A percentile compares a stretch with the other conserved stretches of the same genome.
Conservation (phyloP, 805 yeast genomes). For the Candida oleophila region DNA sequence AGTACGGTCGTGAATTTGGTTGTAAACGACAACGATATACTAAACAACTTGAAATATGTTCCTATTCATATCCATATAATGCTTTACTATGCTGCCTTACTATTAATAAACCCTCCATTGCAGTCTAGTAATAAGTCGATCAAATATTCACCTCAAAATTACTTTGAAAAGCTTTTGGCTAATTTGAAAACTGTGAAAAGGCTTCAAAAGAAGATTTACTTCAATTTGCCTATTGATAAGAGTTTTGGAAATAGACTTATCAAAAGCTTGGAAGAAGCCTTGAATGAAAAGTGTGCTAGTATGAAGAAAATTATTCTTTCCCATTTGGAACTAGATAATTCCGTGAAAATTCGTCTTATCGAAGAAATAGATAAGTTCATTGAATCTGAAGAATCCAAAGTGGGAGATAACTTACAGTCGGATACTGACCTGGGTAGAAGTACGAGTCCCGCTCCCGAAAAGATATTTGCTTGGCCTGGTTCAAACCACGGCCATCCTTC, state of each 20-base stretch:
- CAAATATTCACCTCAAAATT: conserved; percentile 17
- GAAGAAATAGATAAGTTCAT: conserved; percentile 10
- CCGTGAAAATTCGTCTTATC: conserved; percentile 12
- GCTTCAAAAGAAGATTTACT: conserved; percentile 40
- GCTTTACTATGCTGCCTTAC: conserved; percentile 65
- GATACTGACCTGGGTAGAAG: conserved; percentile 9
- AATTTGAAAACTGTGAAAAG: conserved; percentile 44
- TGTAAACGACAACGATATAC: conserved; percentile 57
- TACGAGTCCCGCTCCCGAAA: conserved; percentile 35
- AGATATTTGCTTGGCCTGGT: conserved; percentile 63
- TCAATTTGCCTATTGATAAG: conserved; percentile 53
- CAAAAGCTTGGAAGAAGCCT: conserved; percentile 28
- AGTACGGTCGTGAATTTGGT: conserved; percentile 59
- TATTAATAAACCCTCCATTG: conserved; percentile 50
- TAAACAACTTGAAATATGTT: conserved; percentile 55
- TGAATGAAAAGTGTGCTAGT: conserved; percentile 24
- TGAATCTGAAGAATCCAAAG: conserved; percentile 13
- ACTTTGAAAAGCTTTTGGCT: conserved; percentile 26
- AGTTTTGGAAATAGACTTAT: conserved; percentile 48
- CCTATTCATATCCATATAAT: conserved; percentile 74
- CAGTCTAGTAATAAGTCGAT: conserved; percentile 22
- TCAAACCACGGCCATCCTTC: conserved; percentile 64
- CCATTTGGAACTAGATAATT: conserved; percentile 12
- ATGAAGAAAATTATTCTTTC: conserved; percentile 18
- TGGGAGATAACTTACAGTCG: conserved; percentile 12